These are phyloP conservation scores for Pneumocystis murina DNA, from an alignment of 1,139 yeast genomes.

Conservation along the genomic window DNA sequence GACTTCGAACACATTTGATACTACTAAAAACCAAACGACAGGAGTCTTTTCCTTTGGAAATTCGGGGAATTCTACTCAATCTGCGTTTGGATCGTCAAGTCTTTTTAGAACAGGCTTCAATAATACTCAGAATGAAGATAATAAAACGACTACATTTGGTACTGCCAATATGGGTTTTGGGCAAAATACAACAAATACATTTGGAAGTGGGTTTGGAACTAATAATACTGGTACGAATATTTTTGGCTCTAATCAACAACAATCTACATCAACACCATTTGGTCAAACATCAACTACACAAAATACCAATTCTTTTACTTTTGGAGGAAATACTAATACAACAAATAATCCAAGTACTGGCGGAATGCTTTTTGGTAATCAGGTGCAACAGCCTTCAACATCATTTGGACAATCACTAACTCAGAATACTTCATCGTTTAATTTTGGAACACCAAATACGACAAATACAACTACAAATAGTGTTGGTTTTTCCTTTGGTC, in stretches of 20 bases:
- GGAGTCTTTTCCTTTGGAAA: constrained; percentile 23
- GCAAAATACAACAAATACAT: constrained; percentile 14
- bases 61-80: constrained; percentile 19
- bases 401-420: background rate
- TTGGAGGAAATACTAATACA: constrained; percentile 3
- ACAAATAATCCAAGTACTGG: constrained; percentile 16
- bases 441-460: constrained; percentile 21
- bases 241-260: constrained; percentile 12
- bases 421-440: constrained; percentile 16
- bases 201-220: constrained; percentile 12
- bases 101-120: constrained; percentile 20
- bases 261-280: constrained; percentile 10
- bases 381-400: constrained; percentile 3
- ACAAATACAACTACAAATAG: constrained; percentile 13
- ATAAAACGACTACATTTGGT: background rate
- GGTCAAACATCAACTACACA: constrained; percentile 4
- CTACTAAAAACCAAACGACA: background rate
- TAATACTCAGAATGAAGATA: constrained; percentile 7
- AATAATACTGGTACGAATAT: constrained; percentile 18
- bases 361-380: constrained; percentile 21
- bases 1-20: constrained; percentile 1
- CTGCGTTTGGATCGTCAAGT: constrained; percentile 10
- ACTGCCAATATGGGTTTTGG: background rate
- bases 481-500: constrained; percentile 20
- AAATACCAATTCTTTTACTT: background rate